phyloP scores from a whole-genome alignment of 1,284 basidiomycete species.

The Puccinia hordei region DNA sequence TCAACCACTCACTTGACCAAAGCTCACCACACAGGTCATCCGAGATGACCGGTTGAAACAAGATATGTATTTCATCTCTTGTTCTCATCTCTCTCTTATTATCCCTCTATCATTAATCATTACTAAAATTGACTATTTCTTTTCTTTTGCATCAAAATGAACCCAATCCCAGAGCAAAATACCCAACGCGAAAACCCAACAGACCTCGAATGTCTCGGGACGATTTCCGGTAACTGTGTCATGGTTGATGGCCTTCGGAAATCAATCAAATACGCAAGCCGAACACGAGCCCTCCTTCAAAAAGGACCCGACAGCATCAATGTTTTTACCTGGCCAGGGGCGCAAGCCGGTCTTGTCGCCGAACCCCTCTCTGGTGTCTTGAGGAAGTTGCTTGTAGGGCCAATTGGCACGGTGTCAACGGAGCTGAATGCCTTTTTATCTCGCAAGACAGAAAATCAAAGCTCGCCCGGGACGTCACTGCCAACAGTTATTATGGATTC shows the following conservation, averaged over 20 bases:
- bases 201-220: slow-evolving; percentile 6
- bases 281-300: slow-evolving; percentile 4
- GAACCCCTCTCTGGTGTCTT: slow-evolving; percentile 8
- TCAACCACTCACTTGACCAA: background rate
- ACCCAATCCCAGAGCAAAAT: background rate
- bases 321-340: slow-evolving; percentile 23
- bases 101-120: background rate
- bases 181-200: background rate
- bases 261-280: slow-evolving; percentile 10
- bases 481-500: slow-evolving; percentile 14
- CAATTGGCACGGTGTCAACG: slow-evolving; percentile 2
- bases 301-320: slow-evolving; percentile 3
- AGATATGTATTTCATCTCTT: background rate
- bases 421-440: background rate
- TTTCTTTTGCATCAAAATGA: background rate
- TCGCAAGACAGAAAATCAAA: background rate
- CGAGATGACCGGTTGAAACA: background rate
- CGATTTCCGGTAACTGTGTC: background rate
- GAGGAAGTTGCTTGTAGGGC: slow-evolving; percentile 4
- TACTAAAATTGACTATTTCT: background rate
- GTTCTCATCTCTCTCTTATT: background rate
- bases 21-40: background rate
- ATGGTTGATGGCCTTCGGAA: slow-evolving; percentile 1
- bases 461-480: background rate
- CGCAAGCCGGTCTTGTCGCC: background rate